phyloP scores from a whole-genome alignment of 164 flowering plant genomes.

The Annona cherimola region DNA sequence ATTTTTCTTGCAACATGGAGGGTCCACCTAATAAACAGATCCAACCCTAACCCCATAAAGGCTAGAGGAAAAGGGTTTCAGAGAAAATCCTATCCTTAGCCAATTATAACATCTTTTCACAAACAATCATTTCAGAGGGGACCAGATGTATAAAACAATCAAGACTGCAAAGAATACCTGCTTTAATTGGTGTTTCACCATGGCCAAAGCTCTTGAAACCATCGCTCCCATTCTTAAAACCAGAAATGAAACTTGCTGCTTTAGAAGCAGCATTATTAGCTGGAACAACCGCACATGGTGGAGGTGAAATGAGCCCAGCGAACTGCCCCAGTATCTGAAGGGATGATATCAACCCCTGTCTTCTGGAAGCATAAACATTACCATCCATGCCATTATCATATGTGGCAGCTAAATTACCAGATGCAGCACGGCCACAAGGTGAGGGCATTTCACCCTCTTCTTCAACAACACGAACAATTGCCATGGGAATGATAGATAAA shows the following conservation, averaged over 20 bases:
- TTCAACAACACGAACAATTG: conserved; percentile 57
- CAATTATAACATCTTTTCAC: not conserved
- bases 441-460: conserved; percentile 34
- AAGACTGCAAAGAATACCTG: conserved; percentile 28
- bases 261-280: conserved; percentile 78
- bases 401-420: conserved; percentile 13
- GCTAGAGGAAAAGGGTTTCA: no score
- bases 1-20: no score
- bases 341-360: conserved; percentile 51
- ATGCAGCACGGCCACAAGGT: conserved; percentile 8
- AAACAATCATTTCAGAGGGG: not conserved
- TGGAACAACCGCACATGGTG: conserved; percentile 41
- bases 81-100: no score
- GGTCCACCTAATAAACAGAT: no score
- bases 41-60: no score
- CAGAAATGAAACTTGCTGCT: conserved; percentile 53
- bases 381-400: conserved; percentile 22
- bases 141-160: not conserved
- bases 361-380: conserved; percentile 20
- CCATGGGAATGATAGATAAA: conserved; percentile 65
- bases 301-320: conserved; percentile 63
- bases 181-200: conserved; percentile 27
- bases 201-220: conserved; percentile 20
- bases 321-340: conserved; percentile 73
- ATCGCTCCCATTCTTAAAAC: conserved; percentile 33